Percentiles rank a stretch among this genome's conserved stretches.
Evolutionary conservation across 1,284 basidiomycete genomes (phyloP).

Genomic region (Cutaneotrichosporon mucoides): DNA sequence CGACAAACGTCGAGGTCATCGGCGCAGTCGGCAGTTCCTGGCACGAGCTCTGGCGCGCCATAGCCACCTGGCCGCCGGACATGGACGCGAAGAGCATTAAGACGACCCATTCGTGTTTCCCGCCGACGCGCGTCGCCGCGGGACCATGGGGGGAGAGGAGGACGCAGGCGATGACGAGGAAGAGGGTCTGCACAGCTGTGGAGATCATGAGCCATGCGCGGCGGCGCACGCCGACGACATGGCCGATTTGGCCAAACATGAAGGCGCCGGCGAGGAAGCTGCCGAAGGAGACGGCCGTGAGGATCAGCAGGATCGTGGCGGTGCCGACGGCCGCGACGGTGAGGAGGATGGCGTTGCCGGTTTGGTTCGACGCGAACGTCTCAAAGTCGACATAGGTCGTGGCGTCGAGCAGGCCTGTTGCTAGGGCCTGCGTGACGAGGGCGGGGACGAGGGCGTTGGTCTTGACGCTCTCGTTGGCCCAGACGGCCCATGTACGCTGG

Average conservation of each 20-base stretch:
- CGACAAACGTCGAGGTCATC: constrained; percentile 44
- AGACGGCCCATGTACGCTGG: constrained; percentile 7
- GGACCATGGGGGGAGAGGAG: constrained; percentile 36
- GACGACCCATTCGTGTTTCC: constrained; percentile 36
- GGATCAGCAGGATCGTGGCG: constrained; percentile 23
- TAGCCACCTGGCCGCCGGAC: constrained; percentile 47
- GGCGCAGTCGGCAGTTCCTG: constrained; percentile 42
- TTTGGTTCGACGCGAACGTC: constrained; percentile 49
- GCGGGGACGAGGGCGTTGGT: constrained; percentile 29
- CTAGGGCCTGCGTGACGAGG: constrained; percentile 37
- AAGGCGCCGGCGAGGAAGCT: constrained; percentile 37
- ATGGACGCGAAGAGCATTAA: constrained; percentile 42
- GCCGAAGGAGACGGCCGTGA: constrained; percentile 37
- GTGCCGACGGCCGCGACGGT: constrained; percentile 38
- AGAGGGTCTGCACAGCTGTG: constrained; percentile 25
- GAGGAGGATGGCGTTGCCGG: constrained; percentile 48
- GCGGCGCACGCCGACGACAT: constrained; percentile 30
- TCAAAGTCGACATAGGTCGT: constrained; percentile 46
- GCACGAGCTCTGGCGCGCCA: constrained; percentile 36
- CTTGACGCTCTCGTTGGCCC: constrained; percentile 31
- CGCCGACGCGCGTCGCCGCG: constrained; percentile 18
- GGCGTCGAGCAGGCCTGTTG: constrained; percentile 44
- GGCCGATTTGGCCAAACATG: constrained; percentile 42
- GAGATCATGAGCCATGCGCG: constrained; percentile 38
- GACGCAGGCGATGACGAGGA: constrained; percentile 31